Conservation (phyloP, 805 yeast species). For the Candida maltosa region DNA sequence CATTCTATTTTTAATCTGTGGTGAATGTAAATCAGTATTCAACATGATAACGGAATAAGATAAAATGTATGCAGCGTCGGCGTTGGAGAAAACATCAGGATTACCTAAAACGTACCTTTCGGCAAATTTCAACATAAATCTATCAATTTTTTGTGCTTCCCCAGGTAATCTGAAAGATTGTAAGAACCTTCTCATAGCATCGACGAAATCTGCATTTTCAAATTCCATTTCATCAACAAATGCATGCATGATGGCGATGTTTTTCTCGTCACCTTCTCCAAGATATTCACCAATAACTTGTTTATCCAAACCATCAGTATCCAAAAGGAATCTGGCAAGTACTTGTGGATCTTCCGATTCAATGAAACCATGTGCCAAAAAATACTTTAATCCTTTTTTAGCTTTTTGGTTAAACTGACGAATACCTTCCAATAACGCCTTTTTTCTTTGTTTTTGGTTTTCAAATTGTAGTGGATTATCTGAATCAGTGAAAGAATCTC, state of each 20-base stretch:
- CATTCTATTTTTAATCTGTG: conserved; percentile 85
- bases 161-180: conserved; percentile 95
- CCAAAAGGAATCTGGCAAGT: conserved; percentile 71
- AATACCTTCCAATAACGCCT: conserved; percentile 73
- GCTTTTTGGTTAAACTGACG: conserved; percentile 82
- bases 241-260: conserved; percentile 84
- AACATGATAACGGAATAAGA: conserved; percentile 90
- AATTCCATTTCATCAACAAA: conserved; percentile 90
- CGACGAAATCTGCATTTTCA: conserved; percentile 64
- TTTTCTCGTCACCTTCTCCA: conserved; percentile 82
- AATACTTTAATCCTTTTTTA: conserved; percentile 65
- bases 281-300: conserved; percentile 84
- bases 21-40: conserved; percentile 91
- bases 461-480: conserved; percentile 88
- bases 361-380: conserved; percentile 65
- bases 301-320: conserved; percentile 76
- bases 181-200: conserved; percentile 77
- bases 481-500: conserved; percentile 25
- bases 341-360: conserved; percentile 55
- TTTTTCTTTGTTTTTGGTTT: conserved; percentile 76
- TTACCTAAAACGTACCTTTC: conserved; percentile 87
- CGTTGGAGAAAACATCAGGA: conserved; percentile 83
- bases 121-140: conserved; percentile 96
- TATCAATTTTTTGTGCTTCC: conserved; percentile 95
- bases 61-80: conserved; percentile 89